Evolutionary conservation across 2,329 filamentous ascomycete genomes (phyloP), one percentile per base, ranked within the genome.

Genomic region (Microdochium bolleyi): DNA sequence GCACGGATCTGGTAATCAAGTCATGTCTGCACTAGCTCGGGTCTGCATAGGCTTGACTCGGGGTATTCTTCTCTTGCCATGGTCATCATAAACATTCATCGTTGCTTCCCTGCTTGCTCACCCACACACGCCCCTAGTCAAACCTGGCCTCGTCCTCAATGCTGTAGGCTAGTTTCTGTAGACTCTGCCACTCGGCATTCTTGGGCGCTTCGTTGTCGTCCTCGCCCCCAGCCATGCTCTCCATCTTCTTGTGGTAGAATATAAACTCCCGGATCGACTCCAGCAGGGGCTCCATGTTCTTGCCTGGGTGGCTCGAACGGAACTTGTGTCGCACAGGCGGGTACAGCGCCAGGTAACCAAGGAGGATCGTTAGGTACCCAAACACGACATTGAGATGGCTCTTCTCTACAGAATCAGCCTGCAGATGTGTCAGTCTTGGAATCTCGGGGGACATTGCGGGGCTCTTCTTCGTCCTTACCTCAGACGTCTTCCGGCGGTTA

Each of bases 361-460:
- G 76, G 5, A 96, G 75, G 14, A 96, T 85, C 1, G 90, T 85
- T 24, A 96, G 76, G 65, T 96, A 96, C 16, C 90, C 92, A 65
- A 92, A 84, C 1, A 88, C 85, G 25, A 97, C 90, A 59, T 92
- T 90, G 50, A 87, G 78, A 55, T 88, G 84, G 24, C 85, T 85
- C 64, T 92, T 89, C 62, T 89, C 82, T 53, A 85, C 78, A 1
- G 85, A 87, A 60, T 87, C 83, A 54, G 83, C 84, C 80, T 89
- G 57, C 44, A 53, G 11, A 34, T 46, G 49, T 52, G 53, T 62
- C 55, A 62, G 62, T 57, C 58, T 52, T 57, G 54, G 27, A 30
- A 11, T 30, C 21, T 49, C 21, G 7, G 10, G n/a, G 14, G 34
- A n/a, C 25, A 46, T 53, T 37, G 13, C 22, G 49, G 14, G 9